Evolutionary conservation across 495 filamentous ascomycete genomes (phyloP), one percentile per base, ranked within the genome.

Genomic region (Hyphodiscus hymeniophilus): DNA sequence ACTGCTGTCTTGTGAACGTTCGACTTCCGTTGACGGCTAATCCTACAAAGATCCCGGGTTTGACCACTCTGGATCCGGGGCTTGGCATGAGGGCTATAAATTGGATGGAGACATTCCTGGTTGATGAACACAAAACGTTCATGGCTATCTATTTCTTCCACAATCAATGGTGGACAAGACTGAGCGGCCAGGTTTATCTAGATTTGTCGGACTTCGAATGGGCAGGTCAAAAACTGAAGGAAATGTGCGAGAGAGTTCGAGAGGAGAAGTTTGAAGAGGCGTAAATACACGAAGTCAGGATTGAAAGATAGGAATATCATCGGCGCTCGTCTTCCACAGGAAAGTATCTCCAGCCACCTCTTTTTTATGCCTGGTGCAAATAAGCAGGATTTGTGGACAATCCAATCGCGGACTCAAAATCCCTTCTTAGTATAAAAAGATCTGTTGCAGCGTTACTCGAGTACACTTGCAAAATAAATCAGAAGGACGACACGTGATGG

Each of bases 151-250:
- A 75, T 42, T 63, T 65, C 7, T 82, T 88, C 60, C 67, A 63
- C 2, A 74, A 72, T 2, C 64, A 64, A 22, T 70, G 76, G 57
- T 95, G 84, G 86, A 72, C 71, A 3, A 67, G 91, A 23, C 54
- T 95, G 31, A 87, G 82, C 60, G 87, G 73, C 11, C 87, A 95
- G 73, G 69, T 87, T 0, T 97, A 87, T 63, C 60, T 95, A 31
- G 87, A 88, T 30, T 58, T 77, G 44, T 70, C 69, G 1, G 89
- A 95, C 67, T 94, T 94, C 56, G 79, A 82, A 60, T 86, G 80
- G 78, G 72, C 72, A 16, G 88, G 68, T 0, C 51, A 66, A 35
- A 62, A 74, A 26, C 57, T 94, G 57, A 75, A 75, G 59, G 69
- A 73, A 31, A 47, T 92, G 23, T 84, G 79, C 58, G 70, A 69